These are phyloP conservation scores for Cladobotryum mycophilum DNA, from an alignment of 2,329 filamentous ascomycete genomes.

Conservation along the genomic window DNA sequence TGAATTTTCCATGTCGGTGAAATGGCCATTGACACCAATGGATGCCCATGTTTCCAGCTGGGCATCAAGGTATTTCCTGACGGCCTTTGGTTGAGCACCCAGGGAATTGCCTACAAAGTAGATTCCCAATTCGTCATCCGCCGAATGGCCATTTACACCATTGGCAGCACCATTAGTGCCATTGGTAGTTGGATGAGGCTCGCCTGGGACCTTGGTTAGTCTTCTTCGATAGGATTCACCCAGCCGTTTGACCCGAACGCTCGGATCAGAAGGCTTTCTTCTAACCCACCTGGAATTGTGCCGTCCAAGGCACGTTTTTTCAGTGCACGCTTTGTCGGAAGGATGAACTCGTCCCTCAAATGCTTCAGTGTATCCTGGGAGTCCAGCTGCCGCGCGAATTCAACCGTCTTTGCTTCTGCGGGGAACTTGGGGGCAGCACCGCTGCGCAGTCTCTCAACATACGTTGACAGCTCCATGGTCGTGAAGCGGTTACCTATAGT, in stretches of 20 bases:
- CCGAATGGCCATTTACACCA: slow-evolving; percentile 18
- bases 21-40: slow-evolving; percentile 81
- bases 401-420: slow-evolving; percentile 38
- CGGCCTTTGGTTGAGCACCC: slow-evolving; percentile 70
- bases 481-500: not conserved
- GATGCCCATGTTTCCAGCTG: slow-evolving; percentile 80
- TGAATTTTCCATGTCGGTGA: slow-evolving; percentile 60
- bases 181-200: slow-evolving; percentile 7
- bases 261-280: too few species aligned
- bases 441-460: slow-evolving; percentile 34
- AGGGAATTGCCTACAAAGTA: slow-evolving; percentile 91
- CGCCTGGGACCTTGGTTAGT: not conserved
- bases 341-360: slow-evolving; percentile 65
- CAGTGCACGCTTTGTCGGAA: slow-evolving; percentile 68
- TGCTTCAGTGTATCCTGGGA: slow-evolving; percentile 51
- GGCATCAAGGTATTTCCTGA: slow-evolving; percentile 57
- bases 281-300: not conserved
- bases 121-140: slow-evolving; percentile 40
- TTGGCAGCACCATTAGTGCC: slow-evolving; percentile 14
- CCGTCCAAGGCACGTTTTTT: slow-evolving; percentile 54
- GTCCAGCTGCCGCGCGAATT: slow-evolving; percentile 51
- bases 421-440: slow-evolving; percentile 41
- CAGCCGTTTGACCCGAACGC: too few species aligned
- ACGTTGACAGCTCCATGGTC: slow-evolving; percentile 34
- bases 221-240: too few species aligned